phyloP scores from a whole-genome alignment of 78 protist genomes.

The Isochrysis galbana region DNA sequence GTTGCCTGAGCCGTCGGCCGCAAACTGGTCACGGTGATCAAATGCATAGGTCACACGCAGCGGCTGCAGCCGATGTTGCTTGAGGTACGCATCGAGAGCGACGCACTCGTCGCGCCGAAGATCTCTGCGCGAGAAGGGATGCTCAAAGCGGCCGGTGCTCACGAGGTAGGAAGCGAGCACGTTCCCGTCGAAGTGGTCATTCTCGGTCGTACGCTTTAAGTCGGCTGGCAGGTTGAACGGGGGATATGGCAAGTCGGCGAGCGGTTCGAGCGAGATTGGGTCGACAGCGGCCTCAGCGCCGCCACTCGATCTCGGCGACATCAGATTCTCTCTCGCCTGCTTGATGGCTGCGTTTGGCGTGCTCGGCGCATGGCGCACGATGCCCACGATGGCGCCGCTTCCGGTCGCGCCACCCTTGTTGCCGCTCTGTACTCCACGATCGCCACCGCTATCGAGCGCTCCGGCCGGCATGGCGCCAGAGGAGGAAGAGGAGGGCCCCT shows the following conservation, averaged over 20 bases:
- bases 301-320: neutral
- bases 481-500: too few relatives aligned
- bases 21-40: neutral
- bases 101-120: neutral
- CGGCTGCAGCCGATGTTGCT: neutral
- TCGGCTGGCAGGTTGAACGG: neutral
- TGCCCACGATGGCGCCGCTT: neutral
- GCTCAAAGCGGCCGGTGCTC: neutral
- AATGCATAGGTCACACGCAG: neutral
- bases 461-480: too few relatives aligned
- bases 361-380: neutral
- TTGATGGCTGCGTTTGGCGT: neutral
- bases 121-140: neutral
- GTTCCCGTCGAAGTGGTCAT: slow-evolving; percentile 2
- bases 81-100: neutral
- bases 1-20: neutral
- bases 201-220: neutral
- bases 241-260: neutral
- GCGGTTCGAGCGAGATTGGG: slow-evolving; percentile 9
- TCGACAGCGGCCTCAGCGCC: neutral
- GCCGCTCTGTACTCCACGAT: too few relatives aligned
- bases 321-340: neutral
- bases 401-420: too few relatives aligned
- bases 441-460: too few relatives aligned
- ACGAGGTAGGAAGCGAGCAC: neutral